phyloP scores from a whole-genome alignment of 768 basidiomycete species.

The Lentinula lateritia region DNA sequence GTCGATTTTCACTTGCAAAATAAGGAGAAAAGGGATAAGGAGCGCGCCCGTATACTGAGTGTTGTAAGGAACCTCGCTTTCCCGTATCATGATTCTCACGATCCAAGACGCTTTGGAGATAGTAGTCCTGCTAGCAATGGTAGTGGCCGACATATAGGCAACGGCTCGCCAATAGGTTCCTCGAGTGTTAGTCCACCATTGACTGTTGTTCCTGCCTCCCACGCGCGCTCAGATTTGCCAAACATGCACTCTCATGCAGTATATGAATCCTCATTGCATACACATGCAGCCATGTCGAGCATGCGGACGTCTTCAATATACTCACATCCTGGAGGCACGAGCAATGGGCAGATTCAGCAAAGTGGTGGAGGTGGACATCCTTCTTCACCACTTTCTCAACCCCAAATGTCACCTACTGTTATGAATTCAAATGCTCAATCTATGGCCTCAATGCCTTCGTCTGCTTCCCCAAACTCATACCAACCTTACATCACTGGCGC shows the following conservation, averaged over 20 bases:
- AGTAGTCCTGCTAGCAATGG: conserved; percentile 45
- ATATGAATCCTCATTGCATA: conserved; percentile 2
- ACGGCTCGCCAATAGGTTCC: conserved; percentile 51
- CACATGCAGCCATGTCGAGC: conserved; percentile 18
- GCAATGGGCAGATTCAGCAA: conserved; percentile 10
- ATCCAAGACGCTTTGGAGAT: conserved; percentile 41
- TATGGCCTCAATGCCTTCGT: conserved; percentile 13
- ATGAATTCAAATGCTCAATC: conserved; percentile 15
- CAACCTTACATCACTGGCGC: conserved; percentile 13
- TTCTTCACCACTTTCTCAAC: conserved; percentile 17
- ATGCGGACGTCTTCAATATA: conserved; percentile 19
- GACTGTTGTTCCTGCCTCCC: conserved; percentile 27
- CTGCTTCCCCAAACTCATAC: conserved; percentile 19
- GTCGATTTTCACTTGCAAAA: conserved; percentile 50
- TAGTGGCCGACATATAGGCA: conserved; percentile 34
- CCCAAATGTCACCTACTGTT: conserved; percentile 19
- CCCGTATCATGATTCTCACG: conserved; percentile 71
- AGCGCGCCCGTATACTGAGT: conserved; percentile 55
- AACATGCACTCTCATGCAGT: conserved; percentile 1
- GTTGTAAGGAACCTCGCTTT: conserved; percentile 74
- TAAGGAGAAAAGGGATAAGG: conserved; percentile 49
- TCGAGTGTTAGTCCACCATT: conserved; percentile 55
- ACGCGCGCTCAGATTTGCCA: conserved; percentile 29
- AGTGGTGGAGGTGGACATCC: conserved; percentile 12
- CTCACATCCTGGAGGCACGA: conserved; percentile 12